phyloP scores from a whole-genome alignment of 208 protist genomes.

The Leishmania tropica region DNA sequence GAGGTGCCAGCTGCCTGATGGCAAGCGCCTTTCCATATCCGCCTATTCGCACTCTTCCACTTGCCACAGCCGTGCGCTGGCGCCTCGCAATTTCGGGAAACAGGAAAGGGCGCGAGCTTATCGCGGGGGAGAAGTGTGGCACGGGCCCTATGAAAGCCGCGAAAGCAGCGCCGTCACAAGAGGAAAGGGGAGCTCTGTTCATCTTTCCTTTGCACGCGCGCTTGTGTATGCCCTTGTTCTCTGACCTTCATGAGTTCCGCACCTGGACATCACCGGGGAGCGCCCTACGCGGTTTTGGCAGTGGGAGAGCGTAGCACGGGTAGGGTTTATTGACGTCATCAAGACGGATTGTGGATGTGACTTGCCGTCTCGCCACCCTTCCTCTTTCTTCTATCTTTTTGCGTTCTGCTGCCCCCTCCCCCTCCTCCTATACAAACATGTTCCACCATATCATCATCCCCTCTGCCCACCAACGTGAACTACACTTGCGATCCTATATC shows the following conservation, averaged over 20 bases:
- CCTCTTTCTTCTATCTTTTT: background rate
- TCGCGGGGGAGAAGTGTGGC: background rate
- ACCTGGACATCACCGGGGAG: background rate
- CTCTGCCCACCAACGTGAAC: background rate
- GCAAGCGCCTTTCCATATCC: background rate
- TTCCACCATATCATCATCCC: background rate
- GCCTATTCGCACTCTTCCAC: background rate
- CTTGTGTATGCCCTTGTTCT: background rate
- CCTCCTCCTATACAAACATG: background rate
- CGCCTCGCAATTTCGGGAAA: background rate
- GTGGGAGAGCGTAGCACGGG: background rate
- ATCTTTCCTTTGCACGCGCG: background rate
- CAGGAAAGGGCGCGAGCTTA: background rate
- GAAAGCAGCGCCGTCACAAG: background rate
- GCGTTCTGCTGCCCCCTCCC: background rate
- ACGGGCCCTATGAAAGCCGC: background rate
- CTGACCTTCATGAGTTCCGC: background rate
- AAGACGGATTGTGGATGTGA: background rate
- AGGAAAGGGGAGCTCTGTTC: background rate
- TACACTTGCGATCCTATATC: background rate
- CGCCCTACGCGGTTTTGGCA: background rate
- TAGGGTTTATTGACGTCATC: background rate
- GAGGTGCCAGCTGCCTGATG: background rate
- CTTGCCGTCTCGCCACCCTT: background rate
- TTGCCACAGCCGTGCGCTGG: background rate